phyloP scores from a whole-genome alignment of 306 rosid species.

The Delonix regia region DNA sequence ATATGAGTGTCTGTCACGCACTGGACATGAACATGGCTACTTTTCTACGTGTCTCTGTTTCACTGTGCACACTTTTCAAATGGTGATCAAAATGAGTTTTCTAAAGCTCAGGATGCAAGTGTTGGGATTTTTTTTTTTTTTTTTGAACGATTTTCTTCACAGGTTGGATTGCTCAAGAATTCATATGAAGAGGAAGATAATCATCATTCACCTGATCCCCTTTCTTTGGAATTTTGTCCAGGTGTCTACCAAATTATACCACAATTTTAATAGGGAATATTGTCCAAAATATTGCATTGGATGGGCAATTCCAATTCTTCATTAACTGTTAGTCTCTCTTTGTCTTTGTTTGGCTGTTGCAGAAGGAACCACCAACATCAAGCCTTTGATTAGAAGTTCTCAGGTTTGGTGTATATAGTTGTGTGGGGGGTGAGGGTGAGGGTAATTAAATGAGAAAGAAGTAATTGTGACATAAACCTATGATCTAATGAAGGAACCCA shows the following conservation, averaged over 20 bases:
- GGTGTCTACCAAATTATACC: conserved; percentile 10
- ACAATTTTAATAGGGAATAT: conserved; percentile 15
- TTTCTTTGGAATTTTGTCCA: conserved; percentile 32
- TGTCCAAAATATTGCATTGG: conserved; percentile 13
- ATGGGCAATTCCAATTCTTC: conserved; percentile 10
- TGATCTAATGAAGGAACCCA: conserved; percentile 33
- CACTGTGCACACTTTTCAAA: neutral
- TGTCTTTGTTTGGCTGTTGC: conserved; percentile 17
- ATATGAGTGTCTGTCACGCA: neutral
- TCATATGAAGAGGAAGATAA: conserved; percentile 27
- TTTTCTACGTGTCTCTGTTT: neutral
- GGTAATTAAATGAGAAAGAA: neutral
- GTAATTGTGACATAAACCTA: conserved; percentile 13
- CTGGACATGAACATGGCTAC: neutral
- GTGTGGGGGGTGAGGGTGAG: neutral
- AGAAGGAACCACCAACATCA: conserved; percentile 27
- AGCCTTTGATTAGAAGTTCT: conserved; percentile 13
- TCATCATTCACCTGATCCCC: conserved; percentile 18
- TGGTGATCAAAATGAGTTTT: neutral
- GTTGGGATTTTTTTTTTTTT: neutral
- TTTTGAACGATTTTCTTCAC: neutral
- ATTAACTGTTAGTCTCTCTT: conserved; percentile 5
- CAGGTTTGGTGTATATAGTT: conserved; percentile 35
- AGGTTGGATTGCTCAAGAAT: conserved; percentile 28
- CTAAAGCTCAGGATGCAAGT: neutral